Evolutionary conservation across 2,329 filamentous ascomycete genomes (phyloP), one percentile per base, ranked within the genome.

Genomic region (Beauveria sp.): DNA sequence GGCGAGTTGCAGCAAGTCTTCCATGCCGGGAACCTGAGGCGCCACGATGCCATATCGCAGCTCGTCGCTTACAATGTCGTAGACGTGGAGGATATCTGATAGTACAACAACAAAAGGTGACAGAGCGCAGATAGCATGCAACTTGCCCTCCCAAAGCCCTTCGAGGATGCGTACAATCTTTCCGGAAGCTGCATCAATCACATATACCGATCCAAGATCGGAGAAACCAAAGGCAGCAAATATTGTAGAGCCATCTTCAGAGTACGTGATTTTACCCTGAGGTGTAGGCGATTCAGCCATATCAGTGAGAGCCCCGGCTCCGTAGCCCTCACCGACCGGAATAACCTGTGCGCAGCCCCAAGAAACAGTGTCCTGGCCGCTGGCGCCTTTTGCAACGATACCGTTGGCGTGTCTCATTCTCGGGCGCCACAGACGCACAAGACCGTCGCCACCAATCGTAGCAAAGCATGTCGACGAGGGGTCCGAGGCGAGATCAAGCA

Each of bases 201-300:
- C 80, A 68, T 95, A 86, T 12, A 96, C 80, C 18, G 87, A 78
- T 5, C 87, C 86, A 5, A 83, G 77, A 54, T 84, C 80, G 10
- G 76, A 71, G 34, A 77, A 76, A 38, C 81, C 82, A 65, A 80
- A 83, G 5, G 85, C 86, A 53, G 87, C 86, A 56, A 91, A 91
- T n/a, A 96, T 77, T 2, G 90, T 84, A 14, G 91, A 96, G 1
- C 90, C 91, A 71, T 96, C 92, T 65, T 90, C 85, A 0, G 92
- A 96, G 71, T 90, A 96, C 26, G 87, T 80, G 46, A 97, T 73
- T 50, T 83, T 85, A 16, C 89, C 90, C 62, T 85, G 83, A 72
- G 62, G 66, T 46, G 38, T 52, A n/a, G 63, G 63, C 3, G 67
- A 61, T 26, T 69, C 67, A 1, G 65, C 52, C 24, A 70, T 59